Percentiles rank a stretch among this genome's conserved stretches.
Evolutionary conservation across 1,284 basidiomycete genomes (phyloP).

Genomic region (Wallemia mellicola): DNA sequence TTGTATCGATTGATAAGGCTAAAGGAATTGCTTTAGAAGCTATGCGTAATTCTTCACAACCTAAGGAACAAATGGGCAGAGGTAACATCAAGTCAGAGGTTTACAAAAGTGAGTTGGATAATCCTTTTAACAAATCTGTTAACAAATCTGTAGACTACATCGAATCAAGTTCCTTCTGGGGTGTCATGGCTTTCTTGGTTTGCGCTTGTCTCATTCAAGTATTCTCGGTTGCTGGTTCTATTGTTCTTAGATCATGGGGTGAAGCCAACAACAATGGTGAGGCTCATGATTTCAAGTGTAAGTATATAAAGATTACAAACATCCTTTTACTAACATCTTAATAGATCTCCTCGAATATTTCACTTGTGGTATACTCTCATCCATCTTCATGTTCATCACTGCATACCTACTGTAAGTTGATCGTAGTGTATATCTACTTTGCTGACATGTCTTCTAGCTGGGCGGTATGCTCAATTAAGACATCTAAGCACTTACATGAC

Average conservation of each 20-base stretch:
- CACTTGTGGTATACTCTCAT: slow-evolving; percentile 23
- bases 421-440: not conserved
- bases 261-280: slow-evolving; percentile 36
- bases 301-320: slow-evolving; percentile 1
- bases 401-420: slow-evolving; percentile 21
- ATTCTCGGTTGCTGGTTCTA: slow-evolving; percentile 23
- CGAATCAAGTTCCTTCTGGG: slow-evolving; percentile 35
- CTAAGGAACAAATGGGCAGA: slow-evolving; percentile 51
- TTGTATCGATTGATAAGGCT: slow-evolving; percentile 13
- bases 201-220: slow-evolving; percentile 22
- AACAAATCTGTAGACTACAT: slow-evolving; percentile 28
- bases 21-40: slow-evolving; percentile 16
- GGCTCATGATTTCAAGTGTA: slow-evolving; percentile 20
- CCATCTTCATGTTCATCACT: slow-evolving; percentile 24
- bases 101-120: slow-evolving; percentile 21
- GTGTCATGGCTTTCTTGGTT: slow-evolving; percentile 35
- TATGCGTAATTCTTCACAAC: slow-evolving; percentile 16
- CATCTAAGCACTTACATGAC: slow-evolving; percentile 46
- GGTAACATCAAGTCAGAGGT: slow-evolving; percentile 50
- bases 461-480: slow-evolving; percentile 46
- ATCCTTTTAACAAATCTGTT: not conserved
- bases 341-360: slow-evolving; percentile 9
- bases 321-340: too few species aligned
- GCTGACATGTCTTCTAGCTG: slow-evolving; percentile 21
- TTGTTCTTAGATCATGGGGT: slow-evolving; percentile 48